phyloP scores from a whole-genome alignment of 1,139 yeast genomes.

The Kodamaea sp. region DNA sequence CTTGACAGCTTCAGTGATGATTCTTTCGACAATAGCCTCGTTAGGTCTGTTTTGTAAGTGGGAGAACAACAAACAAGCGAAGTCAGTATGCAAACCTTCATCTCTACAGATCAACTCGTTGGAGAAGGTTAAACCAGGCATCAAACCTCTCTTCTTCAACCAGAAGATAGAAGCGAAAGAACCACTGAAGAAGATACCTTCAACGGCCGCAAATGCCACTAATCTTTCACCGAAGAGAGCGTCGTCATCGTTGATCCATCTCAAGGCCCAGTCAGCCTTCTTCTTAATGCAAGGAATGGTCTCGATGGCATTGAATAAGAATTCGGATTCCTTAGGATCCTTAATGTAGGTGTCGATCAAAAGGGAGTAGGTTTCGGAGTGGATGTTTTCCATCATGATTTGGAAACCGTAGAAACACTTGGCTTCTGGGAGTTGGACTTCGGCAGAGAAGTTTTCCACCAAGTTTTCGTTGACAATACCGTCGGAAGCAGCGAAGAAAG shows the following conservation, averaged over 20 bases:
- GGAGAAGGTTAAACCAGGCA: constrained; percentile 98
- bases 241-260: constrained; percentile 88
- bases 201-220: constrained; percentile 98
- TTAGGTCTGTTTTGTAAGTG: constrained; percentile 91
- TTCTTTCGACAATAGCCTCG: constrained; percentile 71
- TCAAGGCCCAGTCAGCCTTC: constrained; percentile 97
- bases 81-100: constrained; percentile 98
- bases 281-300: constrained; percentile 90
- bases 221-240: constrained; percentile 93
- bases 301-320: constrained; percentile 89
- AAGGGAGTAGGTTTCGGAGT: constrained; percentile 93
- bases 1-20: constrained; percentile 91
- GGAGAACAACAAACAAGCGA: constrained; percentile 91
- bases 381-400: constrained; percentile 99
- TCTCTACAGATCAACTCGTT: constrained; percentile 97
- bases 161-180: constrained; percentile 97
- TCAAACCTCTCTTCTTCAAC: constrained; percentile 95
- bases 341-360: constrained; percentile 92
- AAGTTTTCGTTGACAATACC: constrained; percentile 97
- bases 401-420: constrained; percentile 99
- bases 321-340: constrained; percentile 89
- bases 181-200: constrained; percentile 97
- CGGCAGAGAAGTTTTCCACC: constrained; percentile 95
- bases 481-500: constrained; percentile 98
- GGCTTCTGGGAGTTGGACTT: constrained; percentile 97